These are phyloP conservation scores for Aspergillus arachidicola DNA, from an alignment of 2,329 filamentous ascomycete species.

Conservation along the genomic window DNA sequence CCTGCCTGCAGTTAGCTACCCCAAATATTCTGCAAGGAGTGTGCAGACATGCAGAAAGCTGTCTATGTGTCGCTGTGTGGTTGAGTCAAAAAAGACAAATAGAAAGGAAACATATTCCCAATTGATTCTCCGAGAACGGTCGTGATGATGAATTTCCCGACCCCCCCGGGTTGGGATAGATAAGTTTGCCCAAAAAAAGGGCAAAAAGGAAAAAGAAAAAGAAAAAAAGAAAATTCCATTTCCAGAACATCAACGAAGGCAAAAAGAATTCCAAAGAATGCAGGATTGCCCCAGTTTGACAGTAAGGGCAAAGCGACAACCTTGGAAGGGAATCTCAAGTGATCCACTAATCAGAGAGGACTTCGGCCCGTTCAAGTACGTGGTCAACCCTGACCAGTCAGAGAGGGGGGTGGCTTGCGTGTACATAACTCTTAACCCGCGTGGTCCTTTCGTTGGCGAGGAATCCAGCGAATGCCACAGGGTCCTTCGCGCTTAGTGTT, in stretches of 20 bases:
- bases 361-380: slow-evolving; percentile 6
- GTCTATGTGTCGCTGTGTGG: neutral
- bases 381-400: neutral
- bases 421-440: slow-evolving; percentile 5
- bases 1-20: slow-evolving; percentile 1
- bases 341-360: slow-evolving; percentile 5
- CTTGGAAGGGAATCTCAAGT: neutral
- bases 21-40: slow-evolving; percentile 2
- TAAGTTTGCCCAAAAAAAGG: neutral
- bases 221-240: neutral
- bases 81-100: neutral
- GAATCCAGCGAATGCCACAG: neutral
- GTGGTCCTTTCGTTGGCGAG: slow-evolving; percentile 1
- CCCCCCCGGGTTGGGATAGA: neutral
- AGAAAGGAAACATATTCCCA: neutral
- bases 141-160: neutral
- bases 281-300: slow-evolving; percentile 3
- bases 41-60: slow-evolving; percentile 2
- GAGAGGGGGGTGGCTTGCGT: slow-evolving; percentile 1
- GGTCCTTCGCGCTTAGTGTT: neutral
- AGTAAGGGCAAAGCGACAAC: neutral
- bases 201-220: neutral
- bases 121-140: neutral
- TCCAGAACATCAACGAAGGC: slow-evolving; percentile 2
- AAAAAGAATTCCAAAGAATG: slow-evolving; percentile 6